Evolutionary conservation across 2,329 filamentous ascomycete genomes (phyloP), one percentile per base, ranked within the genome.

Genomic region (Diplodia intermedia): DNA sequence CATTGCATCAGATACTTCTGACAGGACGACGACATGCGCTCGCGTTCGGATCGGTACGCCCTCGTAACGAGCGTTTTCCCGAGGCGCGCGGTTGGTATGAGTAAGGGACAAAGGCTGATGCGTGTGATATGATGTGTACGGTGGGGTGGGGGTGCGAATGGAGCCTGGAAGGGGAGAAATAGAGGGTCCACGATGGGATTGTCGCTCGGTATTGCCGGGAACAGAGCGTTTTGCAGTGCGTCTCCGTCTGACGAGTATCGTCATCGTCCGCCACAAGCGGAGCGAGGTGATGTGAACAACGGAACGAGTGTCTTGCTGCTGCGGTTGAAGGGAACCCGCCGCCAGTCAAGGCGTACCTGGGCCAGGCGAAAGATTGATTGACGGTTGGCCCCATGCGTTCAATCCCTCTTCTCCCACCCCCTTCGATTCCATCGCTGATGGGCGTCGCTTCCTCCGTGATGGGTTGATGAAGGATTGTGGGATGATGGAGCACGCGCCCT

Each of bases 401-500:
- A 20, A 47, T 47, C 43, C 43, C 11, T n/a, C n/a, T 47, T 20
- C 43, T 20, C 18, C 20, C 43, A 47, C 43, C 43, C 43, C 43
- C 43, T 20, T 47, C 43, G 43, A 47, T 47, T 47, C 18, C 43
- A 47, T 47, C 43, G 43, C 43, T 12, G 43, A 47, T 47, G n/a
- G 18, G 43, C 43, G 43, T n/a, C 40, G 40, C 40, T 43, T 43
- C 40, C 40, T 47, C 43, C 43, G n/a, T 47, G 43, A 20, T 47
- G 43, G 20, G 43, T 47, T 47, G 43, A 47, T 47, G 43, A 47
- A 47, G 43, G 43, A 47, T 47, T 47, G 43, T 47, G 43, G 43
- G 43, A 47, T 47, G n/a, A 47, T 47, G 18, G 43, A 47, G 43
- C 43, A 47, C 43, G 43, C 43, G 43, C 43, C 43, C 7, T 20